Conservation (phyloP, 176 grass and related monocot genomes). For the Oryza officinalis region DNA sequence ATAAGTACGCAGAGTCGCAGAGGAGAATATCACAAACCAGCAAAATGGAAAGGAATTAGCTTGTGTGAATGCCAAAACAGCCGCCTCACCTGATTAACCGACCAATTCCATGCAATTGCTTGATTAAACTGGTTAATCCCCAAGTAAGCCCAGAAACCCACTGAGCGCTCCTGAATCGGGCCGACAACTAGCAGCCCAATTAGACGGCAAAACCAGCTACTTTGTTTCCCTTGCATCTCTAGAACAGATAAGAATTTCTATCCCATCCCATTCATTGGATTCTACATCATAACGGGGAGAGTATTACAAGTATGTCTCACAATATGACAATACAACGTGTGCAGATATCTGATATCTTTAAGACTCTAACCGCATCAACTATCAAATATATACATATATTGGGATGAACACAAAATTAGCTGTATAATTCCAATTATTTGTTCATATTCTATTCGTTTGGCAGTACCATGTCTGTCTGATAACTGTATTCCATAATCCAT, state of each 20-base stretch:
- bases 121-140: background rate
- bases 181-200: background rate
- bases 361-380: background rate
- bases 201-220: background rate
- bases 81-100: too few species aligned
- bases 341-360: background rate
- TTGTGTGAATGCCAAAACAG: background rate
- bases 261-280: background rate
- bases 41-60: background rate
- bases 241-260: too few species aligned
- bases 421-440: background rate
- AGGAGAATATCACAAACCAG: background rate
- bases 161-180: background rate
- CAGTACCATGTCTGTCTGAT: background rate
- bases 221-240: background rate
- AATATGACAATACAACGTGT: background rate
- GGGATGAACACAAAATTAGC: background rate
- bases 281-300: background rate
- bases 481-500: too few species aligned
- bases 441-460: background rate
- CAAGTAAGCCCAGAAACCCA: background rate
- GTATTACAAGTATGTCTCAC: background rate
- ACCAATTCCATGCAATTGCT: background rate
- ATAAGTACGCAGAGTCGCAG: background rate
- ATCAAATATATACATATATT: background rate